Conservation (phyloP, 345 rosid species). For the Citrus australasica region DNA sequence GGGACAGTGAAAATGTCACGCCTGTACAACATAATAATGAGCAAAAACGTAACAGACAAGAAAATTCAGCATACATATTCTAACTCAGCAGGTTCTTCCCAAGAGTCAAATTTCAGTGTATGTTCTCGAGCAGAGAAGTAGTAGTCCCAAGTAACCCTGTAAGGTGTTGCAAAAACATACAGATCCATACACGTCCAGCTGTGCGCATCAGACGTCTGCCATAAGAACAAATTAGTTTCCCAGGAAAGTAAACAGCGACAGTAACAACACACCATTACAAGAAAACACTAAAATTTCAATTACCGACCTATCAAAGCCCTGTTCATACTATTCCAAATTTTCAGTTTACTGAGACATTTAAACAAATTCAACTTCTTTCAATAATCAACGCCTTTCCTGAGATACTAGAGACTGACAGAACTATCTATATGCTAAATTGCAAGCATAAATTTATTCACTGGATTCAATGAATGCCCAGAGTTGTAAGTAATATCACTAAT, state of each 20-base stretch:
- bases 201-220: constrained; percentile 77
- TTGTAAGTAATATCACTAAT: neutral
- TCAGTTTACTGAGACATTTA: neutral
- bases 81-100: constrained; percentile 90
- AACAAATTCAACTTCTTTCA: neutral
- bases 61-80: constrained; percentile 62
- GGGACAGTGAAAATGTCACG: constrained; percentile 6
- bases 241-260: neutral
- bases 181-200: constrained; percentile 98
- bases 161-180: constrained; percentile 97
- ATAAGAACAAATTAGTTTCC: neutral
- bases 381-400: neutral
- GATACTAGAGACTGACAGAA: neutral
- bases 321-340: neutral
- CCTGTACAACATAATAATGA: constrained; percentile 1
- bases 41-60: neutral
- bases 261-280: neutral
- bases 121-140: constrained; percentile 83
- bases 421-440: neutral
- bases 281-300: neutral
- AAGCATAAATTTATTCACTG: neutral
- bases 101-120: constrained; percentile 70
- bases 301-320: neutral
- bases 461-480: neutral
- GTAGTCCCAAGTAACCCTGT: constrained; percentile 94